Evolutionary conservation across 1,284 basidiomycete genomes (phyloP), one percentile per base, ranked within the genome.

Genomic region (Ceratobasidium theobromae): DNA sequence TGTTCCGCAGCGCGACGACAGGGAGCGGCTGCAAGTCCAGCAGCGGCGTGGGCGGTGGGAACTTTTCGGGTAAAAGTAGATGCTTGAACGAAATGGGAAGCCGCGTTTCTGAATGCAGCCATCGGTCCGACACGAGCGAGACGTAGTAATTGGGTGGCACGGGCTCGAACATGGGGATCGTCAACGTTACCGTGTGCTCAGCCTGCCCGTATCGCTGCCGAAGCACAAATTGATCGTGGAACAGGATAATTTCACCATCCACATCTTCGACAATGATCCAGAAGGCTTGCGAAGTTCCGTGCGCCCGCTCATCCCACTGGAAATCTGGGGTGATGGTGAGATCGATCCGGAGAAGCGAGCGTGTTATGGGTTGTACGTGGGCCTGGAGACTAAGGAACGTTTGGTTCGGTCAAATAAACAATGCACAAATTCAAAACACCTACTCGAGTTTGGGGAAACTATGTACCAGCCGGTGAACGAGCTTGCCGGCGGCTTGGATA

Each of bases 61-160:
- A 98, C 73, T 96, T 96, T 74, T 97, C 95, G 2, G 97, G 97
- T 1, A 98, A 86, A 70, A 99, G 95, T 60, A 99, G 85, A 75
- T 99, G 95, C 77, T 96, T 96, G 86, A 99, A 99, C 0, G 94
- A 97, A 68, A 99, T 91, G 0, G 97, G 95, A 0, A 99, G 80
- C 9, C 94, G 86, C 1, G 94, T 98, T 77, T 98, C 95, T 9
- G 93, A 85, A 72, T 99, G 95, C 38, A 99, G 74, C 96, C 97
- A 99, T 40, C 93, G 86, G 75, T 99, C 96, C 2, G 94, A 96
- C 69, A 97, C 84, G 68, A 98, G 82, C 11, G 93, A 93, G 74
- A 99, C 95, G 77, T 94, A 99, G 79, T 98, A 98, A 77, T 98
- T 98, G 0, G 96, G 96, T 48, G 96, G 96, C 3, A 96, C 87